Evolutionary conservation across 148 eudicot genomes (phyloP).

Genomic region (Chenopodium album): DNA sequence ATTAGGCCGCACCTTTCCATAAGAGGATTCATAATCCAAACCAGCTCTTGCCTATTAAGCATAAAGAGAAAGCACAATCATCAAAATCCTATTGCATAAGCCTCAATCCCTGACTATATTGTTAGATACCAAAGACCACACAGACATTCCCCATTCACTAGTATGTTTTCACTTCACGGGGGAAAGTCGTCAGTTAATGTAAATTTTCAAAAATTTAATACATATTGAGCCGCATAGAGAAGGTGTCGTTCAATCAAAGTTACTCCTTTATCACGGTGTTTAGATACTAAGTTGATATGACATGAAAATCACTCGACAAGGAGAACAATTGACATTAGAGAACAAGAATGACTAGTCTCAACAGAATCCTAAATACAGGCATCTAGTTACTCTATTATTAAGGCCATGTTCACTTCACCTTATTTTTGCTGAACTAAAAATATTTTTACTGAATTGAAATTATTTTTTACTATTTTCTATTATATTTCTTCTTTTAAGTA

Average conservation of each 20-base stretch:
- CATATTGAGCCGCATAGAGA: background rate
- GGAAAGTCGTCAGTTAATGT: background rate
- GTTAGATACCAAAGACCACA: background rate
- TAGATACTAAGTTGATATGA: background rate
- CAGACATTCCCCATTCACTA: background rate
- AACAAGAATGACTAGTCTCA: background rate
- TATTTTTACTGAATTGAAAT: too few relatives aligned
- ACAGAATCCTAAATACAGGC: background rate
- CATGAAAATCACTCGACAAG: background rate
- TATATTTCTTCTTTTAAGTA: too few relatives aligned
- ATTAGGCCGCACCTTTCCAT: constrained; percentile 70
- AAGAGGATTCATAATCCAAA: constrained; percentile 90
- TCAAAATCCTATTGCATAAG: background rate
- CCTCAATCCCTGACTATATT: background rate
- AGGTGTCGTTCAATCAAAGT: background rate
- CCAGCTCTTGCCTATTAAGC: constrained; percentile 84
- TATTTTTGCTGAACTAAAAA: too few relatives aligned
- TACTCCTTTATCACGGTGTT: background rate
- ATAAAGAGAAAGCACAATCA: constrained; percentile 4
- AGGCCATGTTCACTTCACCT: too few relatives aligned
- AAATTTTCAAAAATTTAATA: background rate
- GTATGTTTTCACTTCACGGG: background rate
- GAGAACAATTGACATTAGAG: background rate
- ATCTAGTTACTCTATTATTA: too few relatives aligned
- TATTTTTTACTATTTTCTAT: too few relatives aligned